Conservation (phyloP, 1,139 yeast genomes). For the Tardiomyces blankii region DNA sequence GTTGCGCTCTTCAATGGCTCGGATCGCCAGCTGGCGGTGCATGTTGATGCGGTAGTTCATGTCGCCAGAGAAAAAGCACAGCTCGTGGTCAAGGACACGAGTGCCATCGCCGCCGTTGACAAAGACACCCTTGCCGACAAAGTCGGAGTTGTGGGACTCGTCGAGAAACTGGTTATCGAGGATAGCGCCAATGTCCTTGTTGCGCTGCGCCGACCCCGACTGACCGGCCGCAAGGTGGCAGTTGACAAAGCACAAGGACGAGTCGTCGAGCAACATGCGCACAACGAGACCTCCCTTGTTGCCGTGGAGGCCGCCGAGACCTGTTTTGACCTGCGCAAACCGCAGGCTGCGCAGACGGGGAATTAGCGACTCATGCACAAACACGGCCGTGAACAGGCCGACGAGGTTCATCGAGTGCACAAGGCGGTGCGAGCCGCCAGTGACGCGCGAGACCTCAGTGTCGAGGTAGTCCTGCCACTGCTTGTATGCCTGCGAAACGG, state of each 20-base stretch:
- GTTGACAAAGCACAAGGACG: constrained; percentile 68
- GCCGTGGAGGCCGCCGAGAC: constrained; percentile 90
- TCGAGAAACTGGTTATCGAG: constrained; percentile 36
- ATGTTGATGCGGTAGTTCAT: constrained; percentile 73
- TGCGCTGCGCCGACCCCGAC: constrained; percentile 65
- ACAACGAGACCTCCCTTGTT: constrained; percentile 93
- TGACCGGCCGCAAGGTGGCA: constrained; percentile 93
- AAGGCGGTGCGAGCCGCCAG: constrained; percentile 41
- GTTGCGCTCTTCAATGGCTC: constrained; percentile 39
- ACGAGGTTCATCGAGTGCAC: constrained; percentile 83
- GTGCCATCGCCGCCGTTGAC: constrained; percentile 33
- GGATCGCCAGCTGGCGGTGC: constrained; percentile 58
- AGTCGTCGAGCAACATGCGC: constrained; percentile 62
- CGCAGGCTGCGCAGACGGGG: constrained; percentile 52
- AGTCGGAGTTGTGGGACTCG: background rate
- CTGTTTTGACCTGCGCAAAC: constrained; percentile 81
- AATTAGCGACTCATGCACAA: constrained; percentile 18
- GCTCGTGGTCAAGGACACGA: constrained; percentile 59
- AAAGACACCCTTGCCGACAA: background rate
- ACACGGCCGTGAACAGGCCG: constrained; percentile 62
- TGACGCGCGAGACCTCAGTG: constrained; percentile 19
- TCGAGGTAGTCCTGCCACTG: constrained; percentile 28
- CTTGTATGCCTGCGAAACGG: constrained; percentile 28
- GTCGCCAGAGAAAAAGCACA: constrained; percentile 90
- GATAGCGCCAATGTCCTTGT: constrained; percentile 66